phyloP scores from a whole-genome alignment of 2,329 filamentous ascomycete genomes.

The Fusarium transvaalense region DNA sequence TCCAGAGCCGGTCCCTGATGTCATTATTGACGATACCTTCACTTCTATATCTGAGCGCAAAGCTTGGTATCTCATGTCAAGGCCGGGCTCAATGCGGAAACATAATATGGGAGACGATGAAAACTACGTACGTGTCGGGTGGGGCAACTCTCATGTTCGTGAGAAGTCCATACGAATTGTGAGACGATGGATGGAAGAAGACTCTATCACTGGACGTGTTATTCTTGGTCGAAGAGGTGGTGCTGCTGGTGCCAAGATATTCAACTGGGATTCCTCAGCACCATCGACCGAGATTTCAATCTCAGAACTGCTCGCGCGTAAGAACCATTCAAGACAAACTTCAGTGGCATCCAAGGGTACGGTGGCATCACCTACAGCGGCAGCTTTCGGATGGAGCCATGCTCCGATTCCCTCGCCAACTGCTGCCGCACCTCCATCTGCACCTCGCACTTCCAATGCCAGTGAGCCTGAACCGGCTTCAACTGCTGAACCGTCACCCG shows the following conservation, averaged over 20 bases:
- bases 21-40: constrained; percentile 66
- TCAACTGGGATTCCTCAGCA: constrained; percentile 71
- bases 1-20: constrained; percentile 58
- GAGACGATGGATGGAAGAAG: constrained; percentile 75
- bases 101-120: constrained; percentile 70
- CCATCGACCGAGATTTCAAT: constrained; percentile 65
- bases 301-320: constrained; percentile 52
- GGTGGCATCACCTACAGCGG: constrained; percentile 44
- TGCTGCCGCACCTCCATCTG: constrained; percentile 33
- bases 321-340: constrained; percentile 44
- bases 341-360: constrained; percentile 46
- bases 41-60: constrained; percentile 69
- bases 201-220: constrained; percentile 67
- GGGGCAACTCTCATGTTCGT: constrained; percentile 67
- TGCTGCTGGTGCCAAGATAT: constrained; percentile 62
- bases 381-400: constrained; percentile 52
- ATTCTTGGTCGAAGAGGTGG: constrained; percentile 55
- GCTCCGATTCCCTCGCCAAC: constrained; percentile 35
- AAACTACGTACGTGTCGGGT: constrained; percentile 70
- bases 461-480: constrained; percentile 32
- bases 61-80: constrained; percentile 74
- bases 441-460: constrained; percentile 14
- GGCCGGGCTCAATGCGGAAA: constrained; percentile 69
- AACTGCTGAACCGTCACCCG: constrained; percentile 12
- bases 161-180: constrained; percentile 69